Percentiles rank a stretch among this genome's conserved stretches.
phyloP scores from a whole-genome alignment of 2,329 filamentous ascomycete species.

The Cladosporium phlei region DNA sequence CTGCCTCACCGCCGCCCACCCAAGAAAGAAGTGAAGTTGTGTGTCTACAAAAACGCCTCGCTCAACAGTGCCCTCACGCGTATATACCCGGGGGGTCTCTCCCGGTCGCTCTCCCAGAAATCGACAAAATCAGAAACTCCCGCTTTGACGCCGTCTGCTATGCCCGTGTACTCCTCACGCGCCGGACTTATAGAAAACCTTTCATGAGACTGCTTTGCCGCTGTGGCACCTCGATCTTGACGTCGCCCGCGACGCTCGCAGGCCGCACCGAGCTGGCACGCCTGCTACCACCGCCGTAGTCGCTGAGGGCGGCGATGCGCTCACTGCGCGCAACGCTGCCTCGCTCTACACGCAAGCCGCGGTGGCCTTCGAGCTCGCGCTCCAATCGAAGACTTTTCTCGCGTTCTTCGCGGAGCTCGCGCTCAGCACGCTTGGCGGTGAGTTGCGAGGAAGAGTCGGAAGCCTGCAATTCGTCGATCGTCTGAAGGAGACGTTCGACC shows the following conservation, averaged over 20 bases:
- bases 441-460: slow-evolving; percentile 79
- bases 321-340: slow-evolving; percentile 32
- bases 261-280: slow-evolving; percentile 41
- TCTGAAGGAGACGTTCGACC: slow-evolving; percentile 78
- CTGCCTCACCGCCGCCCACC: background rate
- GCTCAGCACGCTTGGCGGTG: slow-evolving; percentile 75
- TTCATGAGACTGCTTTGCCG: slow-evolving; percentile 44
- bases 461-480: slow-evolving; percentile 90
- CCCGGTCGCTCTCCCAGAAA: background rate
- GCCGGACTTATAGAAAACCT: slow-evolving; percentile 45
- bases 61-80: slow-evolving; percentile 9
- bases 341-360: slow-evolving; percentile 63
- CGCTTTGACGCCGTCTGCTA: slow-evolving; percentile 6
- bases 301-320: slow-evolving; percentile 36
- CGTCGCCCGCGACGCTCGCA: slow-evolving; percentile 27
- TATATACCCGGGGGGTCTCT: slow-evolving; percentile 1
- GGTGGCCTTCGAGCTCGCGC: slow-evolving; percentile 80
- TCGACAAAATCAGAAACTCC: slow-evolving; percentile 13
- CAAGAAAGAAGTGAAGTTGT: slow-evolving; percentile 9
- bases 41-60: slow-evolving; percentile 13
- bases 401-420: slow-evolving; percentile 81
- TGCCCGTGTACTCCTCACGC: slow-evolving; percentile 14
- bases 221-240: slow-evolving; percentile 33
- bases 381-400: slow-evolving; percentile 80
- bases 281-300: slow-evolving; percentile 39